phyloP scores from a whole-genome alignment of 768 basidiomycete genomes.

The Termitomyces sp. region DNA sequence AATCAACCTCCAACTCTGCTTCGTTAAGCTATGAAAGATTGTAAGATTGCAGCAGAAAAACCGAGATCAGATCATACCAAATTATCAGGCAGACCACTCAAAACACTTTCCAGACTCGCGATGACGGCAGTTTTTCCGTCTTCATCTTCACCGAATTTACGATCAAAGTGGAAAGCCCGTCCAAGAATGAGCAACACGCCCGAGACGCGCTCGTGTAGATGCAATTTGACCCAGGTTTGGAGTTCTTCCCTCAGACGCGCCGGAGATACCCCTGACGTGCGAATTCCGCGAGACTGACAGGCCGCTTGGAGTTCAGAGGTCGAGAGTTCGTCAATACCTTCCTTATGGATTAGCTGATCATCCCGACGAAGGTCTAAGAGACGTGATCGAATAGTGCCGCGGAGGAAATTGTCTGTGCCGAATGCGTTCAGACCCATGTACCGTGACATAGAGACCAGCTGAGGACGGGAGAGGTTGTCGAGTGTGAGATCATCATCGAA shows the following conservation, averaged over 20 bases:
- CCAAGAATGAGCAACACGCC: constrained; percentile 93
- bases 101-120: constrained; percentile 78
- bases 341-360: constrained; percentile 85
- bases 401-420: constrained; percentile 97
- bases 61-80: constrained; percentile 48
- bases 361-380: constrained; percentile 82
- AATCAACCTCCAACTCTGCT: constrained; percentile 94
- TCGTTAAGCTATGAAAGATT: constrained; percentile 71
- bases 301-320: constrained; percentile 88
- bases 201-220: constrained; percentile 85
- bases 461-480: constrained; percentile 97
- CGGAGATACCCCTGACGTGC: constrained; percentile 82
- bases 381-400: constrained; percentile 82
- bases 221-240: constrained; percentile 87
- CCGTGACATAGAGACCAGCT: constrained; percentile 93
- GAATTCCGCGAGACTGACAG: constrained; percentile 90
- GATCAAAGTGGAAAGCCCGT: constrained; percentile 91
- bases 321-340: constrained; percentile 90
- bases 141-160: constrained; percentile 63
- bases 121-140: constrained; percentile 83
- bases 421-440: constrained; percentile 99
- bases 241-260: constrained; percentile 87
- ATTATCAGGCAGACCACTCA: constrained; percentile 91
- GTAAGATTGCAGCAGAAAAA: not conserved
- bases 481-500: constrained; percentile 98